Conservation (phyloP, 192 early-diverging fungal species). For the Coemansia sp. region DNA sequence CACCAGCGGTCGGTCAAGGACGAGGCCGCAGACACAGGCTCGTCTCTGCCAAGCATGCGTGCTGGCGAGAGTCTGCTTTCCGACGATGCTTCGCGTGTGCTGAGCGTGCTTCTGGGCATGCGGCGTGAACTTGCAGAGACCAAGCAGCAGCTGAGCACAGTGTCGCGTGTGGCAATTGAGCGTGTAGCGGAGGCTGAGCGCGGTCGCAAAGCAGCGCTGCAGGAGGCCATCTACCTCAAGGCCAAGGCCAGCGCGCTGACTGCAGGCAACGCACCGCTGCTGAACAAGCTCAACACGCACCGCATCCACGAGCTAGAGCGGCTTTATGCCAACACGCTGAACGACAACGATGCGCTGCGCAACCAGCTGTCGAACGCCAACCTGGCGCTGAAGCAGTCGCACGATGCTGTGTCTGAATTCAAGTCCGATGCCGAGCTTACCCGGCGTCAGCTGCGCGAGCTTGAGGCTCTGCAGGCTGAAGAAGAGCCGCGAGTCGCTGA, state of each 20-base stretch:
- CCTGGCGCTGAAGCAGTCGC: constrained; percentile 44
- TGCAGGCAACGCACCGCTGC: constrained; percentile 27
- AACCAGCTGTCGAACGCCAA: constrained; percentile 50
- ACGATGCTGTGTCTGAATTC: constrained; percentile 40
- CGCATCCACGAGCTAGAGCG: constrained; percentile 55
- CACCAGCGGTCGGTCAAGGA: constrained; percentile 16
- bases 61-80: constrained; percentile 16
- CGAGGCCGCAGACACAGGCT: neutral
- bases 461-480: constrained; percentile 34
- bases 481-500: constrained; percentile 22
- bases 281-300: constrained; percentile 36
- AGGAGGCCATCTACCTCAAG: constrained; percentile 59
- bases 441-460: constrained; percentile 34
- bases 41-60: constrained; percentile 20
- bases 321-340: constrained; percentile 51
- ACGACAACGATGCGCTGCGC: constrained; percentile 54
- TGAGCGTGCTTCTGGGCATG: constrained; percentile 41
- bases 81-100: constrained; percentile 21
- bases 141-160: constrained; percentile 49
- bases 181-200: constrained; percentile 56
- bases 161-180: constrained; percentile 52
- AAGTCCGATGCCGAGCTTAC: constrained; percentile 41
- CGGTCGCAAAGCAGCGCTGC: constrained; percentile 51
- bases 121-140: constrained; percentile 52
- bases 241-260: constrained; percentile 52